Evolutionary conservation across 352 stramenopile genomes (phyloP), one percentile per base, ranked within the genome.

Genomic region (Phytophthora podocarpi): DNA sequence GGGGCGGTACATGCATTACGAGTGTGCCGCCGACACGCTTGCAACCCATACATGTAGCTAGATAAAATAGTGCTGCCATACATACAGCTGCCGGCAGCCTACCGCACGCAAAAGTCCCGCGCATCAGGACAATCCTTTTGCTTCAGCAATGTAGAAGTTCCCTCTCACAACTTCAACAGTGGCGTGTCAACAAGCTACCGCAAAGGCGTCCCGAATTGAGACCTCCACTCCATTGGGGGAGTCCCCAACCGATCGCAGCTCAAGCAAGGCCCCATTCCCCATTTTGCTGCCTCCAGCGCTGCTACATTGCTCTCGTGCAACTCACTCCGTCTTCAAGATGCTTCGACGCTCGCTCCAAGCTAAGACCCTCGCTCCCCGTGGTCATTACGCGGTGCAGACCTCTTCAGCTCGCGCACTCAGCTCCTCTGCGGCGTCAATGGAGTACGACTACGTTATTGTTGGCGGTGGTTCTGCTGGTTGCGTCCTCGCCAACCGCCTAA

Each of bases 391-490:
- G 13, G 31, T 57, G 12, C 45, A 42, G 16, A 16, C 42, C 16
- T 26, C 34, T 40, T 24, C 56, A 1, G 11, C 21, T 4, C 59
- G 67, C 35, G 62, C 61, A 16, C 56, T 78, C 41, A 72, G 59
- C 48, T 60, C 59, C 15, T 45, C 65, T 15, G 39, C 39, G 2
- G 9, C 47, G 5, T 54, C 54, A 4, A 40, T 64, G 18, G 78
- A 84, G 45, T 89, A 76, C 65, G 91, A 98, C 73, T 98, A 95
- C 70, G 87, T 98, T 47, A 83, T 98, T 48, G 85, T 97, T 12
- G 91, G 91, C 59, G 89, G 64, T n/a, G 91, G 91, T 20, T 91
- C 87, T 0, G 90, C 89, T 7, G 91, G 92, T 32, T 96, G 87
- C 60, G 82, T 97, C 42, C 75, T 98, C 13, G 92, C 92, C 34